Evolutionary conservation across 106 monocot genomes (phyloP), one percentile per base, ranked within the genome.

Genomic region (Acorus calamus): DNA sequence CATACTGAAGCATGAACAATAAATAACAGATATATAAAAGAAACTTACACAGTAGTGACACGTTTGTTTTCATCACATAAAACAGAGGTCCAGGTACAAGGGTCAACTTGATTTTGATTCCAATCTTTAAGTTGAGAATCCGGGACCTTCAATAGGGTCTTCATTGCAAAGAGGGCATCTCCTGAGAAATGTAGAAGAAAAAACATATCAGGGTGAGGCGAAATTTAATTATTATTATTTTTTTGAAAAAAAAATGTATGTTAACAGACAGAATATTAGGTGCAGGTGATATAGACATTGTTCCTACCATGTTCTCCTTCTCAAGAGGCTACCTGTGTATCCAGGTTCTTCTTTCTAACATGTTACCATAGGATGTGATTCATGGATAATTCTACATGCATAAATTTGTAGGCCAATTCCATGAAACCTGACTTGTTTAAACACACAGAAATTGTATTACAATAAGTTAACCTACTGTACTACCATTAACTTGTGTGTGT

Each of bases 151-250:
- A 98, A 67, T 53, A 74, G 71, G 49, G 11, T 43, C 73, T 69
- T 98, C 91, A 98, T 79, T 61, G 83, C 87, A 79, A 61, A 52
- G 42, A 98, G 74, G 64, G 87, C 85, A 66, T 87, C 85, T 46
- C 78, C 96, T 91, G 87, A n/a, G 3, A 50, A 56, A 14, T 11
- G 54, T 28, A 28, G 28, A 28, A 64, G 14, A 61, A 7, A 8
- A 14, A 58, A 7, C n/a, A 5, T 8, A 4, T 6, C 41, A 58
- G 42, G 42, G 42, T 28, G 4, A 3, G 42, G 5, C 14, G 42
- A 2, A 2, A 14, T 41, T 58, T 5, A 28, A 41, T 14, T 7
- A 4, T 14, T 41, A 14, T 28, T 14, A 14, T 41, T 41, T 42
- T 28, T 58, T 3, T 28, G 8, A 6, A 42, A 4, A 58, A 58